Evolutionary conservation across 352 stramenopile species (phyloP).

Genomic region (Peronospora destructor): DNA sequence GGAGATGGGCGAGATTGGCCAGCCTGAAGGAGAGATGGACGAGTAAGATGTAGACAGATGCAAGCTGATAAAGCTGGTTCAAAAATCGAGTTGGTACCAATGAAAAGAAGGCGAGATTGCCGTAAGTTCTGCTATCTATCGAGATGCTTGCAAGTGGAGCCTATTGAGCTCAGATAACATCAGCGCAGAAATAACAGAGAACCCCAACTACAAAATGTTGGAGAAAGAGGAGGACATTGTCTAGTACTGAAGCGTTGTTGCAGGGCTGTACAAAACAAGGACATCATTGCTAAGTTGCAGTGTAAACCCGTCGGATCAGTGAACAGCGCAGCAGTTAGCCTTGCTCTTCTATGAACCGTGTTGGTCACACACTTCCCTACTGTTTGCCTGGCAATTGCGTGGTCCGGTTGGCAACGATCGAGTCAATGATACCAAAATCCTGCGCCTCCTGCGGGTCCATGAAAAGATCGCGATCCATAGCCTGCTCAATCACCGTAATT

Average conservation of each 20-base stretch:
- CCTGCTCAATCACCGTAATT: conserved; percentile 74
- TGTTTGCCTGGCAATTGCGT: conserved; percentile 7
- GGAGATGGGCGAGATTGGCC: conserved; percentile 66
- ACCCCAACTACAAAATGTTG: conserved; percentile 14
- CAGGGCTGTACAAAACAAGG: not conserved
- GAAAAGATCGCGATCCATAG: conserved; percentile 84
- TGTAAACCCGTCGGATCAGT: not conserved
- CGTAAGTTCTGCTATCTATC: conserved; percentile 5
- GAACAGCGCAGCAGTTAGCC: not conserved
- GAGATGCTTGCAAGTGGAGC: conserved; percentile 8
- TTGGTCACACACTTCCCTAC: conserved; percentile 1
- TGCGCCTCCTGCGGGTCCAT: conserved; percentile 70
- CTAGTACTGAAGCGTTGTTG: not conserved
- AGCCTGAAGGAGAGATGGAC: conserved; percentile 79
- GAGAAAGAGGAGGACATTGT: not conserved
- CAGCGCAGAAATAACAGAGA: conserved; percentile 27
- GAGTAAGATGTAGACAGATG: conserved; percentile 39
- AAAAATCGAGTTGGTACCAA: not conserved
- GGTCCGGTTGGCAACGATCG: conserved; percentile 63
- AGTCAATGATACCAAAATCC: conserved; percentile 81
- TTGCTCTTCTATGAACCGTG: conserved; percentile 1
- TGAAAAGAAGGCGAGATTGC: not conserved
- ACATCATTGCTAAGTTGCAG: not conserved
- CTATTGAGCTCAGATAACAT: conserved; percentile 21
- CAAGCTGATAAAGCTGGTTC: not conserved